A percentile compares a stretch with the other conserved stretches of the same genome.
Conservation (phyloP, 225 moss, liverwort and hornwort genomes). For the Physcomitrium patens region DNA sequence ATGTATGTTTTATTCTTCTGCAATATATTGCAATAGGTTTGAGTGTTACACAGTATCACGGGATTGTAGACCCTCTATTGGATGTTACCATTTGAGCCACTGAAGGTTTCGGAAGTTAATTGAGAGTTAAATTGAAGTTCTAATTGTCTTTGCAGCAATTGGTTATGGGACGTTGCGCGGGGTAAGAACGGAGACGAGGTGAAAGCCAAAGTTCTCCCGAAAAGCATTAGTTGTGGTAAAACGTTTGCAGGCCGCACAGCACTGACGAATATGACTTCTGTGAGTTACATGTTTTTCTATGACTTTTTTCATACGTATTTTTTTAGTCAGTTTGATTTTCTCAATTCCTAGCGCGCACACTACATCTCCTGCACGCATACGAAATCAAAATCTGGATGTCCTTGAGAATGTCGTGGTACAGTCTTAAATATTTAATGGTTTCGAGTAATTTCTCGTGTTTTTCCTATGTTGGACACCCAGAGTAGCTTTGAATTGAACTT, state of each 20-base stretch:
- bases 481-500: neutral
- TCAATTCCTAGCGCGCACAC: no score
- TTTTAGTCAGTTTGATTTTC: no score
- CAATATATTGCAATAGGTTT: conserved; percentile 8
- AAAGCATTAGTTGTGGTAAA: conserved; percentile 80
- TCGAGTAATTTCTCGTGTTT: neutral
- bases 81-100: neutral
- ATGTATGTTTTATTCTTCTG: conserved; percentile 20
- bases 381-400: no score
- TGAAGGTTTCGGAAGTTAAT: conserved; percentile 13
- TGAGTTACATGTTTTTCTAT: conserved; percentile 33
- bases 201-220: conserved; percentile 65
- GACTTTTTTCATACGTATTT: neutral
- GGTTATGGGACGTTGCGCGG: conserved; percentile 84
- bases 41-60: neutral
- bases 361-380: no score
- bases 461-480: neutral
- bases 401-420: neutral
- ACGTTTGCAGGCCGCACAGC: conserved; percentile 78
- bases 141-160: conserved; percentile 54
- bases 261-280: conserved; percentile 65
- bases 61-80: neutral
- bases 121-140: neutral
- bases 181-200: conserved; percentile 83
- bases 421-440: neutral